These are phyloP conservation scores for Mucuna pruriens DNA, from an alignment of 306 rosid species.

Conservation along the genomic window DNA sequence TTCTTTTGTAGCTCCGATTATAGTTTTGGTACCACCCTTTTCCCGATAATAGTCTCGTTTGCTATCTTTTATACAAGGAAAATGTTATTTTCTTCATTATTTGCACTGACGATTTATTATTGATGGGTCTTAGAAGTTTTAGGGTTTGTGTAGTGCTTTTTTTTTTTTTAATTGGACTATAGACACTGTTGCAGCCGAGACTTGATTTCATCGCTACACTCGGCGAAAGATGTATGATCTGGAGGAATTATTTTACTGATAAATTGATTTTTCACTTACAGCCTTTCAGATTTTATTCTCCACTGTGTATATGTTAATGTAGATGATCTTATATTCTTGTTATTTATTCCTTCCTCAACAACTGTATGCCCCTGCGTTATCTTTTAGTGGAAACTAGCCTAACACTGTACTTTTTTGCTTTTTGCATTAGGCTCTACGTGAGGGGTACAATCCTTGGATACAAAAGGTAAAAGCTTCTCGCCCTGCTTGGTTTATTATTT, in stretches of 20 bases:
- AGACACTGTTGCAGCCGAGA: not conserved
- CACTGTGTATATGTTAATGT: not conserved
- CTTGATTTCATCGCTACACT: not conserved
- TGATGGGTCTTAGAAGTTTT: not conserved
- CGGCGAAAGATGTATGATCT: not conserved
- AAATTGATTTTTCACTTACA: not conserved
- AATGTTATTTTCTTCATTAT: too few species aligned
- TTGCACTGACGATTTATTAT: not conserved
- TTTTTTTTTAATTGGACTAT: not conserved
- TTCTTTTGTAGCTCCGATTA: too few species aligned
- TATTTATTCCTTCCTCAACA: not conserved
- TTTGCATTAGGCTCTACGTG: slow-evolving; percentile 66
- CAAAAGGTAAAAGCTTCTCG: slow-evolving; percentile 67
- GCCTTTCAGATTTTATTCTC: not conserved
- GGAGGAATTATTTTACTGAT: not conserved
- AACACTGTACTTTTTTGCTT: not conserved
- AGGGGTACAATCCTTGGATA: slow-evolving; percentile 91
- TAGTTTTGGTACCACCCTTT: not conserved
- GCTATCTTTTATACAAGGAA: too few species aligned
- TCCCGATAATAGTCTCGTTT: not conserved
- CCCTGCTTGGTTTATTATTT: not conserved
- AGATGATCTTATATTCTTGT: not conserved
- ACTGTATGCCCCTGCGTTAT: not conserved
- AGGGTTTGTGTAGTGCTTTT: too few species aligned
- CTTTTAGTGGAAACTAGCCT: not conserved